Conservation (phyloP, 805 yeast genomes). For the Ogataea trehaloabstinens region DNA sequence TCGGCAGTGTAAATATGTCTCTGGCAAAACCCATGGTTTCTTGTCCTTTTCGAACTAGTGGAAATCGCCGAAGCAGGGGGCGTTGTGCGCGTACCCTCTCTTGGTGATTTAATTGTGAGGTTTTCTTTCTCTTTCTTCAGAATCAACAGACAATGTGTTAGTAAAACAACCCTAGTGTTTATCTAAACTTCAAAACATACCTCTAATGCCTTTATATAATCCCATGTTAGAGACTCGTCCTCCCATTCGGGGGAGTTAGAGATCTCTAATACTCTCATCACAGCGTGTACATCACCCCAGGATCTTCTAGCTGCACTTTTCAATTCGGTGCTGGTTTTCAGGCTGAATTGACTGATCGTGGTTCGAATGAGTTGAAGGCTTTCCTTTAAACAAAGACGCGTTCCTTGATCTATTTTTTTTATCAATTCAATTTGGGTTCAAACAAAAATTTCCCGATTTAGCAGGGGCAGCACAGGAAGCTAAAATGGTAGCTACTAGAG, state of each 20-base stretch:
- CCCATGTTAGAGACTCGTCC: conserved; percentile 16
- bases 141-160: neutral
- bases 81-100: conserved; percentile 1
- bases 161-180: neutral
- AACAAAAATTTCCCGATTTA: no score
- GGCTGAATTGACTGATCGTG: no score
- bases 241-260: conserved; percentile 22
- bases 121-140: conserved; percentile 2
- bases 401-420: no score
- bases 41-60: conserved; percentile 11
- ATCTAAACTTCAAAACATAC: conserved; percentile 5
- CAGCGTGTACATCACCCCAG: neutral
- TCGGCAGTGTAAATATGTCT: conserved; percentile 35
- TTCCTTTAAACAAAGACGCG: no score
- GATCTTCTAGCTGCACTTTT: no score
- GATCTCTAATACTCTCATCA: conserved; percentile 10
- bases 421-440: no score
- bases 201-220: conserved; percentile 11
- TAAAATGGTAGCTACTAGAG: no score
- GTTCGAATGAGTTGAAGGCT: no score
- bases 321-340: no score
- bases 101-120: conserved; percentile 5
- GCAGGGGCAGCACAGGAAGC: no score
- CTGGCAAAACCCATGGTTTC: conserved; percentile 28
- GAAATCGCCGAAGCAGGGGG: neutral